Percentiles rank a stretch among this genome's conserved stretches.
These are phyloP conservation scores for Lolium perenne DNA, from an alignment of 176 grass and related monocot genomes.

Conservation along the genomic window DNA sequence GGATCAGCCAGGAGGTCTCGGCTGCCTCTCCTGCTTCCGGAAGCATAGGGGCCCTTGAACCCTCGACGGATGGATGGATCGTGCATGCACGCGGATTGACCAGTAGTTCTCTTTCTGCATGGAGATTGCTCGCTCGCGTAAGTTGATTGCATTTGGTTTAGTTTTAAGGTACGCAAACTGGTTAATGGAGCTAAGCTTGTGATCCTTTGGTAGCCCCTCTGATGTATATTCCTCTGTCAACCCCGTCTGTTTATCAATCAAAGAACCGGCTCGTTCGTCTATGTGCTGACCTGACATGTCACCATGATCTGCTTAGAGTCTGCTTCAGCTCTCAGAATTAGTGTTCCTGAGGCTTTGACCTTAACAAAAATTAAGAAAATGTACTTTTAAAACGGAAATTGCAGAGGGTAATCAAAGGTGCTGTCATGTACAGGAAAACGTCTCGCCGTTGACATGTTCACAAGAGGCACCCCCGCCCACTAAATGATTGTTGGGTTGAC, in stretches of 20 bases:
- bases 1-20: constrained; percentile 60
- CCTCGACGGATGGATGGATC: constrained; percentile 36
- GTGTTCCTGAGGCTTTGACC: background rate
- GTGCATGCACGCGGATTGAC: no score
- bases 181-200: constrained; percentile 40
- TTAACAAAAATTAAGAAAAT: background rate
- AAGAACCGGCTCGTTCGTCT: constrained; percentile 18
- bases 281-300: background rate
- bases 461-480: background rate
- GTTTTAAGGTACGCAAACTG: constrained; percentile 48
- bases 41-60: constrained; percentile 63
- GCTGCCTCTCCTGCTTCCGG: constrained; percentile 72
- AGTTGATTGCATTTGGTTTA: constrained; percentile 39
- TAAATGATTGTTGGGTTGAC: background rate
- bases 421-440: no score
- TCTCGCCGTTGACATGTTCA: background rate
- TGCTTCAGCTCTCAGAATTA: background rate
- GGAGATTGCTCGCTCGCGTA: constrained; percentile 13
- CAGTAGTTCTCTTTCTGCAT: constrained; percentile 1
- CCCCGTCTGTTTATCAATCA: constrained; percentile 32
- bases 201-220: constrained; percentile 7
- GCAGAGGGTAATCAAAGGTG: no score
- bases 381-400: no score
- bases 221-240: constrained; percentile 51
- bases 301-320: background rate